A percentile compares a stretch with the other conserved stretches of the same genome.
These are phyloP conservation scores for Striga asiatica DNA, from an alignment of 257 asterid genomes.

Conservation along the genomic window DNA sequence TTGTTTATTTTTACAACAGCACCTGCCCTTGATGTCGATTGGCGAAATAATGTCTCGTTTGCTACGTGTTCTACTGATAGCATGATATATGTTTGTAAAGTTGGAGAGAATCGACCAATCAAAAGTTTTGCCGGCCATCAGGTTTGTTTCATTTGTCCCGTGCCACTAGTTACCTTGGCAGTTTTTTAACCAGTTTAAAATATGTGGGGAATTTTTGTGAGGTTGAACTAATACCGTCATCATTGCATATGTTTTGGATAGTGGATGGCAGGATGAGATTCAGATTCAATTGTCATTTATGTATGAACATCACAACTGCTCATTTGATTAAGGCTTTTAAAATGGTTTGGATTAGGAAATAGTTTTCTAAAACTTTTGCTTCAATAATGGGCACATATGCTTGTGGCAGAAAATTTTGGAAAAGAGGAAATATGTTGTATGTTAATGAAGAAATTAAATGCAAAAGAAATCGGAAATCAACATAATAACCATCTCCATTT, in stretches of 20 bases:
- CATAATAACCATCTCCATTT: not conserved
- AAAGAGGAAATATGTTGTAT: not conserved
- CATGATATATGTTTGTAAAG: constrained; percentile 91
- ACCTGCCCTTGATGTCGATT: constrained; percentile 95
- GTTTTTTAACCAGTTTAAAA: not conserved
- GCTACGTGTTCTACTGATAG: constrained; percentile 98
- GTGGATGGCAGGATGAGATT: constrained; percentile 1
- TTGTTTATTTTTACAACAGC: constrained; percentile 31
- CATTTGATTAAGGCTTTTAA: constrained; percentile 1
- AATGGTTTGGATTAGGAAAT: not conserved
- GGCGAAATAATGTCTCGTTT: constrained; percentile 81
- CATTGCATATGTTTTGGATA: not conserved
- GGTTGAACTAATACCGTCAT: not conserved
- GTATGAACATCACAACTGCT: not conserved
- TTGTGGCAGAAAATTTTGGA: not conserved
- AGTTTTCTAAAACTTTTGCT: not conserved
- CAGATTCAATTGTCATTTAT: constrained; percentile 6
- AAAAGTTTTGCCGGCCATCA: constrained; percentile 79
- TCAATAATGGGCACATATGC: not conserved
- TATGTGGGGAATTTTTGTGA: not conserved
- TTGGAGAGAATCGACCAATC: constrained; percentile 80
- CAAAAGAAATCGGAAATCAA: not conserved
- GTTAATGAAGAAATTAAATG: not conserved
- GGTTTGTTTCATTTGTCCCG: constrained; percentile 30
- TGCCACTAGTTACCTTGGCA: constrained; percentile 9